Evolutionary conservation across 2,329 filamentous ascomycete genomes (phyloP), one percentile per base, ranked within the genome.

Genomic region (Claviceps monticola): DNA sequence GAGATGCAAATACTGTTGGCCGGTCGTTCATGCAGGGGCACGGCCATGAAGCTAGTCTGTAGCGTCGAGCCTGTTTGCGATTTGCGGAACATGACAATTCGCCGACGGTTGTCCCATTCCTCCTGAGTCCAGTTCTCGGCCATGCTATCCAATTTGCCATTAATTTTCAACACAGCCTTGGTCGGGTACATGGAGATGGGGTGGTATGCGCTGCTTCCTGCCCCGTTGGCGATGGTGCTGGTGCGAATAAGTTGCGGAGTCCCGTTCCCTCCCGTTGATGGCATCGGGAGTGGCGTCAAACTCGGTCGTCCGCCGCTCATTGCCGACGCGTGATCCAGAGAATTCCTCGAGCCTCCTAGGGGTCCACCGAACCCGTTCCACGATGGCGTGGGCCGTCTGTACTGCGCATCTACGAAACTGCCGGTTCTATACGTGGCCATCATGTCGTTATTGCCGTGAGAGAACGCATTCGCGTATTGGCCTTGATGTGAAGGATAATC

Each of bases 1-100:
- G 90, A 96, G 64, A 98, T 88, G 69, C 89, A 95, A 55, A 94
- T 91, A 68, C 85, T 89, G 70, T 91, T 86, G 2, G 83, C 80
- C 1, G 84, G 80, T 21, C 89, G 81, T 56, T 95, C 86, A 61
- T 88, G 86, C 14, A 82, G 80, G 16, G 86, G 76, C 46, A 96
- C 83, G 0, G 89, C 74, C 48, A 83, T 80, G 71, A 97, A 97
- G 14, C 76, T 84, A 14, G 88, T 11, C 81, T 37, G 82, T 84
- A 97, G 84, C 4, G 85, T 88, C 63, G 85, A 90, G 29, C 88
- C 89, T 37, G 75, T 76, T 67, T 97, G 91, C 54, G 79, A 80
- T 60, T 93, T 84, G 60, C 78, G 83, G 71, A 98, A 98, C 60
- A 90, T 80, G 17, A 98, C 90, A 39, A 98, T 83, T 38, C 93